Evolutionary conservation across 1,139 yeast species (phyloP).

Genomic region (Debaryomycetaceae sp.): DNA sequence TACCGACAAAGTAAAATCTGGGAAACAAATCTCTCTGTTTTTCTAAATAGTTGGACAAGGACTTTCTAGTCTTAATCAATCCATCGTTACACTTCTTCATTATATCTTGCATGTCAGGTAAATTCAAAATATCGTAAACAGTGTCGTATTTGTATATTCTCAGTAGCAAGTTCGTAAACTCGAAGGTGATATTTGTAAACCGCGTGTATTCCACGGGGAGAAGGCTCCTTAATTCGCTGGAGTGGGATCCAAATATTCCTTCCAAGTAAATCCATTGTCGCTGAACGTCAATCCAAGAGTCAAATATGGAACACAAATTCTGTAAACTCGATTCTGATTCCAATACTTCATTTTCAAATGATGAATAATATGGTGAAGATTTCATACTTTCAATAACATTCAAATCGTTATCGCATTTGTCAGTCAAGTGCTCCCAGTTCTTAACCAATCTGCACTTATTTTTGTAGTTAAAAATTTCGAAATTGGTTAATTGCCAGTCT

Average conservation of each 20-base stretch:
- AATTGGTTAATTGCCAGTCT: conserved; percentile 47
- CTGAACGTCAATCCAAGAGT: conserved; percentile 80
- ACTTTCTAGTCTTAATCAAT: conserved; percentile 55
- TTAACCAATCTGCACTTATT: conserved; percentile 55
- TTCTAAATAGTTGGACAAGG: conserved; percentile 77
- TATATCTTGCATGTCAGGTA: conserved; percentile 46
- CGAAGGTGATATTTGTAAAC: conserved; percentile 63
- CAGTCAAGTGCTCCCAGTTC: conserved; percentile 67
- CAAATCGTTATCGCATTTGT: conserved; percentile 58
- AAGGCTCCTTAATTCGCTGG: conserved; percentile 52
- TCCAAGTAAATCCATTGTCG: conserved; percentile 85
- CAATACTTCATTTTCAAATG: conserved; percentile 58
- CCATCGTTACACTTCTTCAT: conserved; percentile 56
- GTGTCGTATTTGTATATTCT: conserved; percentile 48
- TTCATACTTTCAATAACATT: conserved; percentile 68
- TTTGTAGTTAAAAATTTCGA: conserved; percentile 57
- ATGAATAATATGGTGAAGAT: conserved; percentile 58
- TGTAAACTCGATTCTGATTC: conserved; percentile 58
- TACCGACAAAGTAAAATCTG: conserved; percentile 84
- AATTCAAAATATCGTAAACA: conserved; percentile 56
- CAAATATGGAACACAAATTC: conserved; percentile 50
- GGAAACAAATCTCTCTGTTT: conserved; percentile 76
- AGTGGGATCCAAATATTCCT: conserved; percentile 65
- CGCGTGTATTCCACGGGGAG: conserved; percentile 71
- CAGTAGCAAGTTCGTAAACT: conserved; percentile 51